These are phyloP conservation scores for Salix exigua DNA, from an alignment of 345 rosid species.

Conservation along the genomic window DNA sequence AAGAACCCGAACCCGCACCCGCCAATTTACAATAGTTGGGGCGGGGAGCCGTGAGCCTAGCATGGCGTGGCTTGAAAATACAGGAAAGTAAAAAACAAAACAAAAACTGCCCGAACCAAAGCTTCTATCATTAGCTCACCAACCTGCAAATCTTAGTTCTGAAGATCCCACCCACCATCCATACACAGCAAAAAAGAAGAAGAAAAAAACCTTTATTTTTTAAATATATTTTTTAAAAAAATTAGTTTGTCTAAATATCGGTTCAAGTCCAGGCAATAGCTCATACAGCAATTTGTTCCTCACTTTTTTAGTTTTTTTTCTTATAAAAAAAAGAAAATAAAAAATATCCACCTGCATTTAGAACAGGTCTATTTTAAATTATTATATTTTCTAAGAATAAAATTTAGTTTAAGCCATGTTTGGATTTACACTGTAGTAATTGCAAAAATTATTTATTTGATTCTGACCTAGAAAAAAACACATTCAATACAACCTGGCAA, in stretches of 20 bases:
- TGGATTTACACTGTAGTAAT: not conserved
- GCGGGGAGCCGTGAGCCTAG: not conserved
- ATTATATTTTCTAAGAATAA: no score
- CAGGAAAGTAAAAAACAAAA: not conserved
- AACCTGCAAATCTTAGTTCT: not conserved
- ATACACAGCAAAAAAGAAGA: not conserved
- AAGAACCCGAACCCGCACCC: no score
- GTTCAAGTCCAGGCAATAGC: no score
- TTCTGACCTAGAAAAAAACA: not conserved
- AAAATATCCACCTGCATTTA: no score
- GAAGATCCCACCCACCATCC: not conserved
- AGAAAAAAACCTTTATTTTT: no score
- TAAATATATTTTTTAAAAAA: no score
- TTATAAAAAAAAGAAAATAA: no score
- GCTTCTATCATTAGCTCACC: conserved; percentile 29
- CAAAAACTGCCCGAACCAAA: not conserved
- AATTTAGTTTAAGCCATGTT: no score
- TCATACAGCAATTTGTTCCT: no score
- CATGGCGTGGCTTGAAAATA: conserved; percentile 1
- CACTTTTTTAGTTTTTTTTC: no score
- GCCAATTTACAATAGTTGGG: not conserved
- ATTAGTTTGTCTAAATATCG: no score
- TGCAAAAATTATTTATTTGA: not conserved
- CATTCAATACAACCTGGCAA: conserved; percentile 9
- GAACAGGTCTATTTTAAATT: no score